Percentiles rank a stretch among this genome's conserved stretches.
Evolutionary conservation across 371 early-diverging fungal species (phyloP).

Genomic region (Mortierella sp.): DNA sequence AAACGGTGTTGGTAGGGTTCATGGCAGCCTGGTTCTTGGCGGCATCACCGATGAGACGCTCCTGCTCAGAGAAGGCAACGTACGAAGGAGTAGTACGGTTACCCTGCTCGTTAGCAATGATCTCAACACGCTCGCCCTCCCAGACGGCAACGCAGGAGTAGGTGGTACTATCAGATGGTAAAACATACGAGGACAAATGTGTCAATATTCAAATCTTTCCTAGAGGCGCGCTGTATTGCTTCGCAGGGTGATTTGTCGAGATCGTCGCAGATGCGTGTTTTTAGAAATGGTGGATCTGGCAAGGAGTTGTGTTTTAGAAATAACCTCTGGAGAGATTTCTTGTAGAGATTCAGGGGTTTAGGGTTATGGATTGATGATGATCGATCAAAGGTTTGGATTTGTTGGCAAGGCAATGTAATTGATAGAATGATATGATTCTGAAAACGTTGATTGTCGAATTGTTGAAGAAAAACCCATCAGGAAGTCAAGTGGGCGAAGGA

Average conservation of each 20-base stretch:
- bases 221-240: not conserved
- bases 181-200: constrained; percentile 49
- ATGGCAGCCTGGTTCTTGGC: constrained; percentile 90
- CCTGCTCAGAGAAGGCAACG: constrained; percentile 89
- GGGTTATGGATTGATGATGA: not conserved
- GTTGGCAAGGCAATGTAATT: not conserved
- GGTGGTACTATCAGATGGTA: constrained; percentile 82
- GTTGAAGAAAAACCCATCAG: not conserved
- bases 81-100: constrained; percentile 95
- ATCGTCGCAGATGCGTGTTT: not conserved
- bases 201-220: not conserved
- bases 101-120: constrained; percentile 94
- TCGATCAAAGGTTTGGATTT: not conserved
- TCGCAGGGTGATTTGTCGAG: not conserved
- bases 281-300: not conserved
- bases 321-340: not conserved
- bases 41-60: constrained; percentile 91
- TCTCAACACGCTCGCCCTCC: constrained; percentile 81
- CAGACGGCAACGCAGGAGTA: constrained; percentile 88
- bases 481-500: not conserved
- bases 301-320: not conserved
- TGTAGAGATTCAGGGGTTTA: not conserved
- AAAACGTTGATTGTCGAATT: not conserved
- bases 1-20: constrained; percentile 92
- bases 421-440: not conserved